These are phyloP conservation scores for Apocynum venetum DNA, from an alignment of 257 asterid species.

Conservation along the genomic window DNA sequence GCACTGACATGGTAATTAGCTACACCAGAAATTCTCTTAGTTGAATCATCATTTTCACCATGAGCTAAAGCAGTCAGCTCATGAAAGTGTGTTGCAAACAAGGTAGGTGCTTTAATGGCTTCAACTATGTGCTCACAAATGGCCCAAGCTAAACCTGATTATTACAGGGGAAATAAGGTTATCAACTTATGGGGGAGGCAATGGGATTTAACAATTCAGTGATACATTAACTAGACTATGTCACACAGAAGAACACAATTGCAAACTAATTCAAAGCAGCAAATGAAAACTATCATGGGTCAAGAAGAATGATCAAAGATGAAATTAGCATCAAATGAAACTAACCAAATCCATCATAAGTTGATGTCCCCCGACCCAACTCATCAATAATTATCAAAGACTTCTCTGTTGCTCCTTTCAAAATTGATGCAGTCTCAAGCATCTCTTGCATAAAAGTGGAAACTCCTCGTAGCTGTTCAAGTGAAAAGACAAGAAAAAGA, in stretches of 20 bases:
- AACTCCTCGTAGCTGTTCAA: constrained; percentile 81
- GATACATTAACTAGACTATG: neutral
- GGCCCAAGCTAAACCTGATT: constrained; percentile 94
- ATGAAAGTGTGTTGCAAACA: constrained; percentile 97
- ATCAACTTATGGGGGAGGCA: neutral
- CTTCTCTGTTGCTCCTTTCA: constrained; percentile 90
- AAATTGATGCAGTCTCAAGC: constrained; percentile 98
- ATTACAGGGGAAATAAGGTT: neutral
- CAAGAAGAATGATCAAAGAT: neutral
- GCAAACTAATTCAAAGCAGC: neutral
- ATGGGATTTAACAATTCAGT: neutral
- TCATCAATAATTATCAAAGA: constrained; percentile 89
- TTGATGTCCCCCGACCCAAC: constrained; percentile 98
- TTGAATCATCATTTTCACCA: constrained; percentile 37
- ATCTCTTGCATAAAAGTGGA: constrained; percentile 99
- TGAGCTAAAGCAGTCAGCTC: constrained; percentile 89
- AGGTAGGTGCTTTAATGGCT: constrained; percentile 80
- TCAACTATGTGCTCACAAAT: constrained; percentile 91
- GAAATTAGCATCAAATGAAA: constrained; percentile 12
- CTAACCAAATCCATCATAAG: constrained; percentile 99
- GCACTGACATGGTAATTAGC: constrained; percentile 96
- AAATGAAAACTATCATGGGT: neutral
- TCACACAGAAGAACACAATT: neutral
- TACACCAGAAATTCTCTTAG: constrained; percentile 52
- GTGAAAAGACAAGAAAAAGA: constrained; percentile 14